Evolutionary conservation across 1,284 basidiomycete species (phyloP).

Genomic region (Ganoderma lingzhi): DNA sequence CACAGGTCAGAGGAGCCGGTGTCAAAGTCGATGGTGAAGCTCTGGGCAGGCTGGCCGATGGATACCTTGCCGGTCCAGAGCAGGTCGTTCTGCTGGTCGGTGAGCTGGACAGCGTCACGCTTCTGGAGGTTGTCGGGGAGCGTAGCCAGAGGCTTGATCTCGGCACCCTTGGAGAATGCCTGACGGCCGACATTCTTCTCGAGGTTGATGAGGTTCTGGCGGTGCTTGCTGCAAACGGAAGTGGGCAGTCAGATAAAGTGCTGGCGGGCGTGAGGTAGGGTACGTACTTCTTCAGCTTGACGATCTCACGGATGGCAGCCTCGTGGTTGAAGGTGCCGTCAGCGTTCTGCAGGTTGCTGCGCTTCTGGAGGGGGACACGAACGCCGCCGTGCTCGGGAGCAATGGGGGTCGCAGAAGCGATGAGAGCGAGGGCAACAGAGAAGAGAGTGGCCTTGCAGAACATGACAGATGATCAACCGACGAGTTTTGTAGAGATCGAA

Average conservation of each 20-base stretch:
- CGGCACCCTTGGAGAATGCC: slow-evolving; percentile 21
- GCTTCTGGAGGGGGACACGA: slow-evolving; percentile 35
- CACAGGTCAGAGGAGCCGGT: slow-evolving; percentile 42
- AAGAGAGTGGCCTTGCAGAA: slow-evolving; percentile 15
- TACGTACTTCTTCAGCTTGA: slow-evolving; percentile 32
- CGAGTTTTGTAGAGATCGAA: slow-evolving; percentile 45
- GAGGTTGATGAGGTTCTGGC: slow-evolving; percentile 30
- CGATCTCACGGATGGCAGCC: slow-evolving; percentile 28
- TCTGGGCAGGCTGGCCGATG: slow-evolving; percentile 25
- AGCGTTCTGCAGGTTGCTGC: slow-evolving; percentile 30
- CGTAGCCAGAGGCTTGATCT: slow-evolving; percentile 15
- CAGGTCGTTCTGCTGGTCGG: slow-evolving; percentile 20
- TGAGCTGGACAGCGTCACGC: slow-evolving; percentile 23
- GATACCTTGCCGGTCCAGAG: slow-evolving; percentile 30
- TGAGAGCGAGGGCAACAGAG: slow-evolving; percentile 7
- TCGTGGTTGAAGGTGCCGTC: slow-evolving; percentile 38
- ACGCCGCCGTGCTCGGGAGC: slow-evolving; percentile 18
- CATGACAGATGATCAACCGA: slow-evolving; percentile 37
- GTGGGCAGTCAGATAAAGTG: neutral
- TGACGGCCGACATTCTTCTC: slow-evolving; percentile 30
- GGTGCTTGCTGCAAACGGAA: slow-evolving; percentile 25
- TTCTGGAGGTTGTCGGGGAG: slow-evolving; percentile 15
- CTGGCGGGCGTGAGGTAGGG: neutral
- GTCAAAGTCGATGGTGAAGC: slow-evolving; percentile 35
- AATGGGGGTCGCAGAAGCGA: slow-evolving; percentile 31